Evolutionary conservation across 2,329 filamentous ascomycete genomes (phyloP), one percentile per base, ranked within the genome.

Genomic region (Tolypocladium tundrense): DNA sequence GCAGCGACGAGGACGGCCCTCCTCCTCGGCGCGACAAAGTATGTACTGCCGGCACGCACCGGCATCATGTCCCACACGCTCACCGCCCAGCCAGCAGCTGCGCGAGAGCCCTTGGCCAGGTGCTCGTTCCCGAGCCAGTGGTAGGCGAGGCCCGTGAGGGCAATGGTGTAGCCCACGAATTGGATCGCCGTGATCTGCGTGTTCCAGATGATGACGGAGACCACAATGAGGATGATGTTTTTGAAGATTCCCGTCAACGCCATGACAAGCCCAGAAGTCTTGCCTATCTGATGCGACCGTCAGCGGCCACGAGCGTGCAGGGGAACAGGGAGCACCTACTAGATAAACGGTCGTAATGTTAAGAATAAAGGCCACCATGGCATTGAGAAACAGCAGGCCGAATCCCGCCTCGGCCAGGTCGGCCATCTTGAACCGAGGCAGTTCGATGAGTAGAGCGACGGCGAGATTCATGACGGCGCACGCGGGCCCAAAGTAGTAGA

Each of bases 401-500:
- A 85, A 73, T 31, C 90, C 90, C 7, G 89, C 71, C 33, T 79
- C 78, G 67, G 83, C 78, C 62, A 91, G 75, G 64, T 92, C 85
- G 52, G 75, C 80, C 74, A 86, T 79, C 54, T 83, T 79, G 73
- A 95, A 84, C 39, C 70, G 77, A 41, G 83, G 83, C 3, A 88
- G 70, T 73, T 95, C 90, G n/a, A 84, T 77, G 64, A 88, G 77
- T 58, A 89, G 70, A 60, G 87, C 84, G 40, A 90, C 84, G 39
- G 87, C 64, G 57, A 87, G 77, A 74, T 95, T 95, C 85, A 91
- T 91, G 66, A 87, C 73, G 53, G 89, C 88, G 73, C 90, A 95
- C 53, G 91, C 86, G 6, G 90, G 90, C 0, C 90, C 91, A 69
- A 90, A 95, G 78, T 95, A 95, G 80, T 95, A 95, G 27, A 95